phyloP scores from a whole-genome alignment of 73 alveolate genomes.

The Paramecium sonneborni region DNA sequence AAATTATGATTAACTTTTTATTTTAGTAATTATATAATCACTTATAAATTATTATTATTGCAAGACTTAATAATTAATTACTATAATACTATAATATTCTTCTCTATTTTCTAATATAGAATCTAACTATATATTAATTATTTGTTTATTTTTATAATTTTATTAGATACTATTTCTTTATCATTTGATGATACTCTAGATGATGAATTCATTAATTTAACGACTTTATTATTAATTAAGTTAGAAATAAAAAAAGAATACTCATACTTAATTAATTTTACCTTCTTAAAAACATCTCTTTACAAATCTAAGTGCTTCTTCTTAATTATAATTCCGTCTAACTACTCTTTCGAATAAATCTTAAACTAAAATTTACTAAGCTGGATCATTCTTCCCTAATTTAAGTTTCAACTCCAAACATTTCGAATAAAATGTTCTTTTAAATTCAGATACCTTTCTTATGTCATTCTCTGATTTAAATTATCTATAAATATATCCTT shows the following conservation, averaged over 20 bases:
- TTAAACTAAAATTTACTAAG: background rate
- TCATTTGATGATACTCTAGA: background rate
- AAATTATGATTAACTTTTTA: background rate
- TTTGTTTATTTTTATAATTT: background rate
- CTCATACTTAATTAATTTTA: background rate
- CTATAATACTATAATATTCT: background rate
- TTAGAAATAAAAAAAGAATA: background rate
- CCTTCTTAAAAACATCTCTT: background rate
- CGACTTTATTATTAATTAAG: background rate
- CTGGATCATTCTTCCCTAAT: background rate
- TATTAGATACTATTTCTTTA: no score
- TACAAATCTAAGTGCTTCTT: background rate
- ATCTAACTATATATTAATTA: background rate
- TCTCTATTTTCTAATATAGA: background rate
- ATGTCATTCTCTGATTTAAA: background rate
- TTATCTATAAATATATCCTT: background rate
- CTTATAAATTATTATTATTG: background rate
- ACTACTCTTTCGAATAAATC: background rate
- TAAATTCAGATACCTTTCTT: background rate
- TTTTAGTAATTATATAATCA: background rate
- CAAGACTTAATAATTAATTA: background rate
- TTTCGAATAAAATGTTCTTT: background rate
- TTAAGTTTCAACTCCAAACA: background rate
- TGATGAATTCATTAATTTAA: background rate
- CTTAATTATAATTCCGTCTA: background rate